These are phyloP conservation scores for Ajuga reptans DNA, from an alignment of 305 asterid genomes.

Conservation along the genomic window DNA sequence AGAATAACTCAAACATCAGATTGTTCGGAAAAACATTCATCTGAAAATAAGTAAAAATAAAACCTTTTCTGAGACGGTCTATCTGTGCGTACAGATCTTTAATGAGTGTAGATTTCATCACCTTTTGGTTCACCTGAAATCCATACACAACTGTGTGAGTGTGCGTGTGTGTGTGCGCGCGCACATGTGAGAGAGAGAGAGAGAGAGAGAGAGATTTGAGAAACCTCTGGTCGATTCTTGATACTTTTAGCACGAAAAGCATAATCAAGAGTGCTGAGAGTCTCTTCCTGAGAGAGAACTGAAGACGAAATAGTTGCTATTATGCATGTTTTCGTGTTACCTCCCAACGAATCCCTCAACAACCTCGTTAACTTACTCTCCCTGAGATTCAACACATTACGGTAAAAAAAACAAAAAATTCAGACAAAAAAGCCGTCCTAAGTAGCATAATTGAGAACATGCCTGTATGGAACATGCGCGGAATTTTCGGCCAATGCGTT, in stretches of 20 bases:
- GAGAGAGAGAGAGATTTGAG: not conserved
- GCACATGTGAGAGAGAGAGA: no score
- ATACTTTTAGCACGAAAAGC: slow-evolving; percentile 48
- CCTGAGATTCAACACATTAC: slow-evolving; percentile 24
- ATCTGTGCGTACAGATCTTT: slow-evolving; percentile 36
- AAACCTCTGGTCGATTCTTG: slow-evolving; percentile 53
- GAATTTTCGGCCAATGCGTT: slow-evolving; percentile 48
- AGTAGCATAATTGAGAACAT: slow-evolving; percentile 8
- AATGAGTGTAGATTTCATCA: slow-evolving; percentile 31
- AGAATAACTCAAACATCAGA: not conserved
- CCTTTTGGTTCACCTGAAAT: slow-evolving; percentile 37
- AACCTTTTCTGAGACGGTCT: slow-evolving; percentile 39
- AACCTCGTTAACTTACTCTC: slow-evolving; percentile 55
- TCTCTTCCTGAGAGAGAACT: slow-evolving; percentile 45
- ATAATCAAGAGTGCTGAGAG: slow-evolving; percentile 51
- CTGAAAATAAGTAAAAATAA: not conserved
- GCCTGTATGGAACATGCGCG: slow-evolving; percentile 50
- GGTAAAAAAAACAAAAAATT: not conserved
- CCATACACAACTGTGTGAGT: not conserved
- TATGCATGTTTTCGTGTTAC: slow-evolving; percentile 51
- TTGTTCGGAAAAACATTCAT: not conserved
- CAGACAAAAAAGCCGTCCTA: not conserved
- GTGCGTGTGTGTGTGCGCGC: no score
- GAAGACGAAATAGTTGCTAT: slow-evolving; percentile 53
- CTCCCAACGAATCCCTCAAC: slow-evolving; percentile 50